phyloP scores from a whole-genome alignment of 305 asterid genomes.

The Fraxinus xanthoxyloides region DNA sequence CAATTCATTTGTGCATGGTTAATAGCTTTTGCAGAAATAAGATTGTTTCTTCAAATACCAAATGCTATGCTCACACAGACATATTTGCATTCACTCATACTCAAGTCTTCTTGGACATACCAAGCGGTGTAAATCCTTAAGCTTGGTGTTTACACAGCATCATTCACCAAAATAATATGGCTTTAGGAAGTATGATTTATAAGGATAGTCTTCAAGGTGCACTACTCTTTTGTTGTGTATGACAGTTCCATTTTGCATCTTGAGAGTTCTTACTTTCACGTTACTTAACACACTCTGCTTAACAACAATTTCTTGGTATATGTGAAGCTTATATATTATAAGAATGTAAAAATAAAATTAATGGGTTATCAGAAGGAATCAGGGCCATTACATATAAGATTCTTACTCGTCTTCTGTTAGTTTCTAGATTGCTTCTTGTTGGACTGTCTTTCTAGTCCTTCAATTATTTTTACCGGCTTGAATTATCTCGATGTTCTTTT shows the following conservation, averaged over 20 bases:
- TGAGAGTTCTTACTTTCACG: background rate
- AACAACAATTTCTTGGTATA: background rate
- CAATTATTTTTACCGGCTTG: slow-evolving; percentile 7
- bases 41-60: background rate
- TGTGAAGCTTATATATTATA: background rate
- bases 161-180: slow-evolving; percentile 2
- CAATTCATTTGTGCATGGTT: background rate
- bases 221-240: background rate
- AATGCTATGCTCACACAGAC: background rate
- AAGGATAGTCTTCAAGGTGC: background rate
- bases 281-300: background rate
- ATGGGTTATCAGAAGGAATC: background rate
- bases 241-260: slow-evolving; percentile 1
- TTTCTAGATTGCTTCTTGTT: slow-evolving; percentile 21
- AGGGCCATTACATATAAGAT: background rate
- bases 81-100: background rate
- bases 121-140: background rate
- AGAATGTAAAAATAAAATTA: slow-evolving; percentile 3
- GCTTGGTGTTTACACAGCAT: slow-evolving; percentile 6
- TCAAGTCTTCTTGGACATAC: slow-evolving; percentile 11
- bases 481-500: slow-evolving; percentile 16
- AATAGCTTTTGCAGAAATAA: background rate
- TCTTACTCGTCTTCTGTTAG: slow-evolving; percentile 3
- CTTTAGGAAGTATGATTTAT: background rate
- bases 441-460: slow-evolving; percentile 11